Evolutionary conservation across 2,329 filamentous ascomycete genomes (phyloP).

Genomic region (Colletotrichum sublineola): DNA sequence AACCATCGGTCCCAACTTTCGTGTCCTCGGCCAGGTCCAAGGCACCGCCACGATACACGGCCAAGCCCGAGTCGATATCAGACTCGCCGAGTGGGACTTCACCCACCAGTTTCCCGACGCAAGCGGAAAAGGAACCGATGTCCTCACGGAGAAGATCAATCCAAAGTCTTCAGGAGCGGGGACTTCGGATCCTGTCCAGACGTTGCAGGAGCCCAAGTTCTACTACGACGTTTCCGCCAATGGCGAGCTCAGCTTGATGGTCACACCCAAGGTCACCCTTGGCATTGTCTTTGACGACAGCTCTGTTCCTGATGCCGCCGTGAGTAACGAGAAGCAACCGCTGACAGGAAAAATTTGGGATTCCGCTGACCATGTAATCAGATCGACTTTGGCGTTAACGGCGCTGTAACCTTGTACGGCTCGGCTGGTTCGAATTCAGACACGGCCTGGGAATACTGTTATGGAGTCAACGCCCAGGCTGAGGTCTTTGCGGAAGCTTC

Average conservation of each 20-base stretch:
- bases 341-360: too few species aligned
- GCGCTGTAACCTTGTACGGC: slow-evolving; percentile 7
- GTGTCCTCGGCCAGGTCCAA: slow-evolving; percentile 43
- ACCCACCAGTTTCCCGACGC: slow-evolving; percentile 7
- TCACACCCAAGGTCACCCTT: slow-evolving; percentile 12
- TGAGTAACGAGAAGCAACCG: background rate
- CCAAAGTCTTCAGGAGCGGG: background rate
- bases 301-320: slow-evolving; percentile 3
- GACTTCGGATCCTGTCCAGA: background rate
- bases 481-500: slow-evolving; percentile 2
- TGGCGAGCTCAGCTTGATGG: background rate
- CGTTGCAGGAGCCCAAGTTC: background rate
- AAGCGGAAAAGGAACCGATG: background rate
- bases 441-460: slow-evolving; percentile 11
- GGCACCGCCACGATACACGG: slow-evolving; percentile 15
- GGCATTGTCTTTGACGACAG: slow-evolving; percentile 22
- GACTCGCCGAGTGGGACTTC: slow-evolving; percentile 19
- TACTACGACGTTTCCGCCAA: slow-evolving; percentile 9
- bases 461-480: slow-evolving; percentile 6
- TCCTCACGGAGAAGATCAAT: background rate
- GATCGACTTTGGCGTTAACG: slow-evolving; percentile 15
- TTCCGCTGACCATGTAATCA: background rate
- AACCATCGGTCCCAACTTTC: slow-evolving; percentile 50
- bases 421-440: background rate
- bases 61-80: slow-evolving; percentile 6